These are phyloP conservation scores for Daldinia sp. DNA, from an alignment of 2,329 filamentous ascomycete species.

Conservation along the genomic window DNA sequence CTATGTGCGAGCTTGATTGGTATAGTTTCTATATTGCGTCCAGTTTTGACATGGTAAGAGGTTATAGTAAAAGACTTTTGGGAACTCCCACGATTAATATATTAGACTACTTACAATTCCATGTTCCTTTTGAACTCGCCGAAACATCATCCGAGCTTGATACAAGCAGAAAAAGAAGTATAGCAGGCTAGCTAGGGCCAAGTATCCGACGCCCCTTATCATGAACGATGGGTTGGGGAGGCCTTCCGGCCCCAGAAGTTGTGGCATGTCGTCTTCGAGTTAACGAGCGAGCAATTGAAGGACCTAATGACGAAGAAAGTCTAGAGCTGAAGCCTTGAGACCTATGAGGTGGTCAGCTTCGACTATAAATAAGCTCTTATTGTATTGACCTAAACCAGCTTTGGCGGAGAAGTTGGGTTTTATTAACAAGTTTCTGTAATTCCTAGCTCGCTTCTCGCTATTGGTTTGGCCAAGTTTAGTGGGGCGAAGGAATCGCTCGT, in stretches of 20 bases:
- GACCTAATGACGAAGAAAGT: neutral
- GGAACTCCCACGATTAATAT: neutral
- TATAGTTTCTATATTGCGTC: neutral
- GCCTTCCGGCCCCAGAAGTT: constrained; percentile 10
- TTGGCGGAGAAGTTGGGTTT: too few relatives aligned
- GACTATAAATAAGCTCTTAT: neutral
- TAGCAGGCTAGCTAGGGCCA: constrained; percentile 27
- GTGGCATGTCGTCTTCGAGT: constrained; percentile 9
- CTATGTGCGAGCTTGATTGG: neutral
- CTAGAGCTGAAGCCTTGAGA: neutral
- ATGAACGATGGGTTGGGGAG: constrained; percentile 3
- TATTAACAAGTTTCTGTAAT: neutral
- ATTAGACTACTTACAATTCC: constrained; percentile 40
- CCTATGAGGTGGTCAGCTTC: neutral
- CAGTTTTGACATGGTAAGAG: too few relatives aligned
- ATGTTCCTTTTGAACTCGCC: constrained; percentile 39
- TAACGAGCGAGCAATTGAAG: neutral
- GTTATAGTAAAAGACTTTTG: neutral
- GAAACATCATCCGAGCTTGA: constrained; percentile 41
- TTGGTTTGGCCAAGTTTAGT: neutral
- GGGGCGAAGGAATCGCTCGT: neutral
- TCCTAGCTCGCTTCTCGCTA: neutral
- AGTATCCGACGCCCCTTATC: constrained; percentile 28
- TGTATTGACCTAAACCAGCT: too few relatives aligned
- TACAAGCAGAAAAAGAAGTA: constrained; percentile 44